Percentiles rank a stretch among this genome's conserved stretches.
Evolutionary conservation across 495 filamentous ascomycete species (phyloP).

Genomic region (Aspergillus taichungensis): DNA sequence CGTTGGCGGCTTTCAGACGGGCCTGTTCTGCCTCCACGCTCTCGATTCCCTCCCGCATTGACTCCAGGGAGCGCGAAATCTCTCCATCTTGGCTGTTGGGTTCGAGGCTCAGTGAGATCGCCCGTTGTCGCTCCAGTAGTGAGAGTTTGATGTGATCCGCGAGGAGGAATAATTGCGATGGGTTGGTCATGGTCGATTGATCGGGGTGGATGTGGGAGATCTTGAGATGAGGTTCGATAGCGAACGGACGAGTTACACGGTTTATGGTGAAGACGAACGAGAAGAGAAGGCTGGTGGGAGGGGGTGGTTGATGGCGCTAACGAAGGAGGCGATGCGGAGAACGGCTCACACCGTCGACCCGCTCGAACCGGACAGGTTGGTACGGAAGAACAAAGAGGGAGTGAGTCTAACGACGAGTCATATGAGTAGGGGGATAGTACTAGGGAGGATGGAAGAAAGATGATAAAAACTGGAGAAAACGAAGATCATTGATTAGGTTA

Average conservation of each 20-base stretch:
- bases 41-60: constrained; percentile 75
- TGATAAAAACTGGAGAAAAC: no score
- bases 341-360: no score
- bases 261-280: background rate
- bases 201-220: constrained; percentile 1
- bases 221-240: background rate
- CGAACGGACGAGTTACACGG: background rate
- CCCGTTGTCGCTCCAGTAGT: constrained; percentile 75
- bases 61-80: constrained; percentile 81
- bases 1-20: constrained; percentile 51
- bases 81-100: constrained; percentile 80
- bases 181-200: constrained; percentile 45
- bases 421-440: no score
- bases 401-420: no score
- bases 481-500: no score
- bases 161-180: constrained; percentile 45
- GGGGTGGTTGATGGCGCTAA: no score
- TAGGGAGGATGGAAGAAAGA: no score
- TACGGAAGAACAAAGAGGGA: no score
- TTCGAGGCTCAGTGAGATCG: constrained; percentile 76
- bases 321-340: no score
- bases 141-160: constrained; percentile 49
- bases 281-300: no score
- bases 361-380: no score
- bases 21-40: constrained; percentile 58